Base-by-base conservation (phyloP, 306 rosid species). In the Trifolium dubium region DNA sequence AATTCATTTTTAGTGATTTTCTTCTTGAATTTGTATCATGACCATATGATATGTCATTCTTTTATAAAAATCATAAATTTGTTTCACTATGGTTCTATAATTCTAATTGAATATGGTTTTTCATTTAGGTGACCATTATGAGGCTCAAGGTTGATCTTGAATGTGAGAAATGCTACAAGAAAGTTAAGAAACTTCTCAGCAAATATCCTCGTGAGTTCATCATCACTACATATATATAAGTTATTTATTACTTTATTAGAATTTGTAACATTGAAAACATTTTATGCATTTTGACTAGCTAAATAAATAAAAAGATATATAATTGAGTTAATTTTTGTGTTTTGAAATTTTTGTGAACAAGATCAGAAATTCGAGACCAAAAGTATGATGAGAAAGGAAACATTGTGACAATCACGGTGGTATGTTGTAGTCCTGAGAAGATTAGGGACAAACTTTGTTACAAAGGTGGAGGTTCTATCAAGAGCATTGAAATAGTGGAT, bases 331-430 rank as follows among this genome's bases (percentile, higher is more conserved):
- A 32, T 30, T 87, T 82, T 76, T 73, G 30, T 62, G 40, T 77
- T 68, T 70, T 75, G 55, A 59, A 71, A 9, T 5, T 67, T 77
- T 79, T 86, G 8, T 74, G 86, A 83, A 87, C 89, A 79, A 82
- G 58, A 56, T 56, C 7, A 94, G 98, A 93, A 85, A 89, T 93
- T 84, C 93, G 86, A 82, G 92, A 83, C 81, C 91, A 88, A 80
- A 46, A 23, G 13, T 91, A 73, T 73, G 85, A 86, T 13, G 89
- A 91, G 35, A 88, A 91, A 79, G 62, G 77, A 5, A 87, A 85
- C 77, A 43, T 7, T 0, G 96, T 93, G 83, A 1, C 11, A 3
- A 87, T 91, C 83, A 89, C 67, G 30, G 98, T 93, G 64, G 89
- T 88, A 0, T 89, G 97, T 14, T 89, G 96, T 31, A 72, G 75